Base-by-base conservation (phyloP, 768 basidiomycete species). In the Arthromyces matolae region DNA sequence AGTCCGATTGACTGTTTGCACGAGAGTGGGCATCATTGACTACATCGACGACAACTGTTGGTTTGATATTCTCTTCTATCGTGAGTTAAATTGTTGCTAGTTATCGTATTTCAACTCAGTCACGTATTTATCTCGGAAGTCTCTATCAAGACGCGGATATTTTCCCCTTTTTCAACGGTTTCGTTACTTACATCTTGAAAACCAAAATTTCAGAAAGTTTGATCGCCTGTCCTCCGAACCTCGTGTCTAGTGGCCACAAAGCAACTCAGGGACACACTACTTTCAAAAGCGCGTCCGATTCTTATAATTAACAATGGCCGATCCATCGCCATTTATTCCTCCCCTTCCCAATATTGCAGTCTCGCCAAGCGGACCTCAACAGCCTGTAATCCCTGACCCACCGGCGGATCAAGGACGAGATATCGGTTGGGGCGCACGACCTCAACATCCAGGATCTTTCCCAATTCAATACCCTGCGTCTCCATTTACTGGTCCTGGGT, bases 331-430 rank as follows among this genome's bases (percentile, higher is more conserved):
- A 29, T 50, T 50, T 25, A 44, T 50, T 8, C 49, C 49, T 8
- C 49, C 49, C 8, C 29, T 32, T 7, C 12, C 29, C 2, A 7
- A 5, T 5, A 4, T 16, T 39, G 4, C 5, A 2, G 13, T 19
- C 3, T 37, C 42, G 7, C 49, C 49, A 8, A 1, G 27, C 4
- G 22, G 22, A 32, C 8, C 28, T 12, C 41, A 34, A 16, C 44
- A 43, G 22, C 49, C 49, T 2, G 42, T 50, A 4, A 50, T 50
- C 8, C 49, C 49, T 16, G 49, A 50, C 4, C 9, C 42, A 14
- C 37, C 49, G 19, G 14, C 5, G 4, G 36, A 31, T 16, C 18
- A 20, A 24, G 32, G 25, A 18, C 24, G 23, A 39, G 22, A 39
- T 13, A 34, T 36, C 8, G 37, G 18, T 7, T 50, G 49, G 49